A percentile compares a stretch with the other conserved stretches of the same genome.
Conservation (phyloP, 495 filamentous ascomycete genomes). For the Aspergillus baeticus region DNA sequence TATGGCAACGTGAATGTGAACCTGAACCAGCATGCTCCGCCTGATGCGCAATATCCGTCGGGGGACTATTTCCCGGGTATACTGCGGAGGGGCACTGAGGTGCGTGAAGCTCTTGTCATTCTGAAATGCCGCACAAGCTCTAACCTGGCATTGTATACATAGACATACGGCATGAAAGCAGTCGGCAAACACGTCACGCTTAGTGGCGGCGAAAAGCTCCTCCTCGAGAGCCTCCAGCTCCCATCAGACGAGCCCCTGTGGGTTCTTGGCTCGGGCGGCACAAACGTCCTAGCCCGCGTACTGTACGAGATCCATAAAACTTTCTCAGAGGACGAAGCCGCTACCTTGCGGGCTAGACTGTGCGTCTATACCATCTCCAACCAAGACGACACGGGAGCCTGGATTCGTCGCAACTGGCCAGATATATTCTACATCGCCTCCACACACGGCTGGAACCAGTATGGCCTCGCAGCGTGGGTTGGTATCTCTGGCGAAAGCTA, state of each 20-base stretch:
- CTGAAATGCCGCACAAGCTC: too few relatives aligned
- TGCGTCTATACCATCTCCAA: conserved; percentile 50
- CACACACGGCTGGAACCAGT: conserved; percentile 47
- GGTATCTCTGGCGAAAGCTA: conserved; percentile 49
- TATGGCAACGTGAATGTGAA: conserved; percentile 40
- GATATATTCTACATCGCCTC: conserved; percentile 47
- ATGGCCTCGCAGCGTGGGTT: conserved; percentile 46
- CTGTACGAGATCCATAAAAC: conserved; percentile 36
- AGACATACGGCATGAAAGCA: conserved; percentile 32
- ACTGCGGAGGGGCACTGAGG: too few relatives aligned
- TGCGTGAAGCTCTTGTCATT: too few relatives aligned
- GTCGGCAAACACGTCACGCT: conserved; percentile 27
- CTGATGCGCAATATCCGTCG: too few relatives aligned
- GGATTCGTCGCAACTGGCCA: conserved; percentile 45
- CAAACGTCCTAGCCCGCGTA: conserved; percentile 45
- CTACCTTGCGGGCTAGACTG: conserved; percentile 36
- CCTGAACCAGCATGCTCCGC: conserved; percentile 40
- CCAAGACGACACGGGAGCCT: conserved; percentile 49
- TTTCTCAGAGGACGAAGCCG: conserved; percentile 25
- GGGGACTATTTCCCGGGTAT: too few relatives aligned
- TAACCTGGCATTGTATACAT: too few relatives aligned
- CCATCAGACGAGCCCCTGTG: conserved; percentile 34
- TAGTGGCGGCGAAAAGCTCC: conserved; percentile 36
- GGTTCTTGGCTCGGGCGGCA: conserved; percentile 49
- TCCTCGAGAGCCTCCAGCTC: conserved; percentile 30